Percentiles rank a stretch among this genome's conserved stretches.
Evolutionary conservation across 2,329 filamentous ascomycete genomes (phyloP).

Genomic region (Aspergillus niger): DNA sequence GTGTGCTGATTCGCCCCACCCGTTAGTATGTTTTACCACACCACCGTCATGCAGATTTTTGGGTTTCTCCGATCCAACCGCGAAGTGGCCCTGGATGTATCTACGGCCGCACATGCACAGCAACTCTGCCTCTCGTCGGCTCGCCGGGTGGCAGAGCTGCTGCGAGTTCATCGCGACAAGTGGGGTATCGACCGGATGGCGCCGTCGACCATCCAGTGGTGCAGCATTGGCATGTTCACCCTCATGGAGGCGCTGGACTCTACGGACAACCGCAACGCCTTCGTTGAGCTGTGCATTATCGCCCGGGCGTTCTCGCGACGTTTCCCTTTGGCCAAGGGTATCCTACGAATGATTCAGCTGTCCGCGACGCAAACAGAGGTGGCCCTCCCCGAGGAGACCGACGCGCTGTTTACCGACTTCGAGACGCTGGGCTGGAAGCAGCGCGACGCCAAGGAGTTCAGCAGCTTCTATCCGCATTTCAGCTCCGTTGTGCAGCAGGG

Average conservation of each 20-base stretch:
- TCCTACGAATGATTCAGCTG: slow-evolving; percentile 32
- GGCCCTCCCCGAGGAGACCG: slow-evolving; percentile 27
- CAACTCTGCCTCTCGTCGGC: slow-evolving; percentile 24
- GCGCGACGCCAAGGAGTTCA: slow-evolving; percentile 20
- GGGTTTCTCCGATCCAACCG: slow-evolving; percentile 26
- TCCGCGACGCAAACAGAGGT: slow-evolving; percentile 26
- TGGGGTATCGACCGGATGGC: slow-evolving; percentile 34
- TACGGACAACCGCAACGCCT: slow-evolving; percentile 25
- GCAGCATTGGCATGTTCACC: slow-evolving; percentile 28
- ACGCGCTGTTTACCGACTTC: slow-evolving; percentile 27
- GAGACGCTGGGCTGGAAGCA: slow-evolving; percentile 23
- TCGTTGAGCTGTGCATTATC: slow-evolving; percentile 30
- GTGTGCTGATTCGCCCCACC: not conserved
- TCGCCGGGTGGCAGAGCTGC: slow-evolving; percentile 25
- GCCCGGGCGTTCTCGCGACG: slow-evolving; percentile 28
- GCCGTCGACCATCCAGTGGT: slow-evolving; percentile 30
- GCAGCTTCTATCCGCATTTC: slow-evolving; percentile 31
- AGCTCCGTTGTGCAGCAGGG: slow-evolving; percentile 17
- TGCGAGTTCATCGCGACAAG: slow-evolving; percentile 27
- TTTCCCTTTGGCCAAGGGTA: slow-evolving; percentile 29
- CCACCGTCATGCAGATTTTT: slow-evolving; percentile 30
- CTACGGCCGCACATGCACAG: slow-evolving; percentile 15
- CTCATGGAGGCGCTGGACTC: slow-evolving; percentile 30
- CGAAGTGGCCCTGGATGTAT: not conserved
- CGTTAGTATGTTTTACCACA: slow-evolving; percentile 30